Conservation (phyloP, 305 asterid species). For the Solanum hybrid region DNA sequence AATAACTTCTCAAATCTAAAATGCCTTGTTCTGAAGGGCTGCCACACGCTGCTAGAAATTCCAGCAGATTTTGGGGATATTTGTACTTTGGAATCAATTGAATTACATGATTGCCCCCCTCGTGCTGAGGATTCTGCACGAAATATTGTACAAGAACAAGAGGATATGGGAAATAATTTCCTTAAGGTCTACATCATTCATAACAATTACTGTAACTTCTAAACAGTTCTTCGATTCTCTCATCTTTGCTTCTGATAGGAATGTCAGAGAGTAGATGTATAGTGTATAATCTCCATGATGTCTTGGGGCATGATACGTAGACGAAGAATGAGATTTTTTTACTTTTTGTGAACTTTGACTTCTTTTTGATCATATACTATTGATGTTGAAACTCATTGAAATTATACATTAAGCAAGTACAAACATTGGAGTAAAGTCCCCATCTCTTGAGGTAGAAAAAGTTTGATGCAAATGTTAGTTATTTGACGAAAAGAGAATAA, state of each 20-base stretch:
- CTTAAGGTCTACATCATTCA: neutral
- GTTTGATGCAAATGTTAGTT: no score
- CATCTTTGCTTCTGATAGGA: neutral
- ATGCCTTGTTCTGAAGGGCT: neutral
- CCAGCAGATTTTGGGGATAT: neutral
- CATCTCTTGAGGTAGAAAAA: no score
- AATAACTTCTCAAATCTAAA: slow-evolving; percentile 6
- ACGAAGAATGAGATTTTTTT: no score
- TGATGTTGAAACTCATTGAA: no score
- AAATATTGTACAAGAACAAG: slow-evolving; percentile 2
- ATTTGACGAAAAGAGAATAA: no score
- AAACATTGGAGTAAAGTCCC: no score
- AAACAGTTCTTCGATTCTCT: neutral
- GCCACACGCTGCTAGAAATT: neutral
- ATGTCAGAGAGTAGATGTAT: no score
- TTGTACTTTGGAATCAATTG: neutral
- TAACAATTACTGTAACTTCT: neutral
- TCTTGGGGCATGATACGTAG: no score
- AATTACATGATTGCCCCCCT: neutral
- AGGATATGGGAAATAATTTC: neutral
- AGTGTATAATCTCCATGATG: no score
- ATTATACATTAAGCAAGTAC: no score
- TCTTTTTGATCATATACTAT: no score
- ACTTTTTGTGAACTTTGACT: no score
- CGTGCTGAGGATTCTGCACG: neutral